Percentiles rank a stretch among this genome's conserved stretches.
Evolutionary conservation across 169 alveolate species (phyloP).

Genomic region (Pseudocohnilembus persalinus): DNA sequence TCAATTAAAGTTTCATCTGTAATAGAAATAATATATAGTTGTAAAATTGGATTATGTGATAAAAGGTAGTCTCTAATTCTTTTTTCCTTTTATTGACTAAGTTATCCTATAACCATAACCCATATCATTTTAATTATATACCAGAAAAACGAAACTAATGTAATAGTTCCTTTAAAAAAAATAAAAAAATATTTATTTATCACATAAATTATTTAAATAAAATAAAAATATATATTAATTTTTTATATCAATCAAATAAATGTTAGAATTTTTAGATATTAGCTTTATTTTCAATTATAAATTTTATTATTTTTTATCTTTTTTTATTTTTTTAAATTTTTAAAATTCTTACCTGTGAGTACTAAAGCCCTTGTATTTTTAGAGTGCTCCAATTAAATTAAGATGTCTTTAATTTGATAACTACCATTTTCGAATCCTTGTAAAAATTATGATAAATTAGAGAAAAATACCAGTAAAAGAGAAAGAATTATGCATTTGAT

Average conservation of each 20-base stretch:
- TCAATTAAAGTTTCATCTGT: slow-evolving; percentile 4
- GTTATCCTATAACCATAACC: neutral
- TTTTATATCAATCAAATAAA: no score
- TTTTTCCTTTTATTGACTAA: slow-evolving; percentile 3
- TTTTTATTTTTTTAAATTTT: no score
- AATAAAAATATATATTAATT: no score
- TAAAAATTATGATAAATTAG: neutral
- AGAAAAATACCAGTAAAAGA: neutral
- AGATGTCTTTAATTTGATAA: neutral
- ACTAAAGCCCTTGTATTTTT: neutral
- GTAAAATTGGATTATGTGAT: slow-evolving; percentile 23
- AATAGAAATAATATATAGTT: slow-evolving; percentile 5
- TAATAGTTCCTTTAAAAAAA: neutral
- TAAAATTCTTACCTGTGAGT: neutral
- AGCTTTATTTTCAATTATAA: no score
- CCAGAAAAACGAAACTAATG: neutral
- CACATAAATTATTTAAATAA: no score
- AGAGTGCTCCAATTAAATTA: neutral
- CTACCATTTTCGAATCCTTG: neutral
- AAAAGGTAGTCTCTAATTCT: neutral
- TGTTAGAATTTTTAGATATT: no score
- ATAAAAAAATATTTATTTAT: no score
- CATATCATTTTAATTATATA: neutral
- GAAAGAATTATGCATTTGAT: neutral
- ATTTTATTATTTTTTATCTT: no score